Base-by-base conservation (phyloP, 495 filamentous ascomycete species). In the Penicillium manginii region DNA sequence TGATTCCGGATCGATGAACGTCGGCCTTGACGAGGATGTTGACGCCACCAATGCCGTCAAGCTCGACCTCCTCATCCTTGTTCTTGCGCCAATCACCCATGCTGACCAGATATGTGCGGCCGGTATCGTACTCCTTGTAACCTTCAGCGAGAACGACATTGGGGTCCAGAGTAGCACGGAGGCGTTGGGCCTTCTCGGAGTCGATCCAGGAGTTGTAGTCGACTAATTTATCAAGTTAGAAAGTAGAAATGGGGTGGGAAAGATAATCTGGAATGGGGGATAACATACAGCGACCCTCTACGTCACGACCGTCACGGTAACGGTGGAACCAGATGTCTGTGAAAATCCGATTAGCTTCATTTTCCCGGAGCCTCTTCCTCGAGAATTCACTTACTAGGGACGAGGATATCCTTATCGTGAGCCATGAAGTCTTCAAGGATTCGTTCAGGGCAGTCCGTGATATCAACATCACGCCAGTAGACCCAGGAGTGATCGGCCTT, bases 191-290 rank as follows among this genome's bases (percentile, higher is more conserved):
- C 70, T 92, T 88, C 43, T 89, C 86, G 17, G 94, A 96, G 78
- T 98, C 94, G 64, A 96, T 86, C 94, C 94, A 98, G 0, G 94
- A 98, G 77, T 98, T 98, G 78, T 98, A 98, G 72, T 98, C 94
- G 66, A 97, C 92, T 96, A 62, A 21, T 55, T 26, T 56, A n/a
- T 12, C 7, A 17, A 29, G 46, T 69, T 49, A 64, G 63, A 26
- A 47, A 52, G 29, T 8, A 17, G 19, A 45, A n/a, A 7, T 33
- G n/a, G 46, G 1, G 17, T 43, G 15, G n/a, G 8, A 10, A 23
- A 26, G 21, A 12, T 22, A 12, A 26, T 10, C 45, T 5, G 31
- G 22, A 31, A 19, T 37, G 17, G 17, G 17, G 7, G 17, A 19
- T 17, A 54, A 81, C 90, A 70, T 81, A 94, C 91, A 98, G 84